Conservation (phyloP, 495 filamentous ascomycete species). For the Hyaloscypha finlandica region DNA sequence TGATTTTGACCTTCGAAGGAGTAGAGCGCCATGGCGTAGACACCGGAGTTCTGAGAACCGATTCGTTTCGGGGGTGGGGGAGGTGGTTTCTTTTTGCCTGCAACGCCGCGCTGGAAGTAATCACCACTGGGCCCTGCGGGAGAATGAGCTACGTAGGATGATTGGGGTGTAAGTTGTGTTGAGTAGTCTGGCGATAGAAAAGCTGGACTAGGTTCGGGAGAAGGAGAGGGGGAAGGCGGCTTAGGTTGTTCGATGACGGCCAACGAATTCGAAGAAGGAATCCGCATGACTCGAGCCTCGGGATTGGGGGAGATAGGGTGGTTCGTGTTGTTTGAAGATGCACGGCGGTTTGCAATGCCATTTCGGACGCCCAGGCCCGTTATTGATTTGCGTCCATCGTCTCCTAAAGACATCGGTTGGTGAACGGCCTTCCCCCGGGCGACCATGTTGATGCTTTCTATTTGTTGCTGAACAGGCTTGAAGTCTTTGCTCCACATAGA, state of each 20-base stretch:
- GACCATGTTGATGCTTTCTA: constrained; percentile 73
- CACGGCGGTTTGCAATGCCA: constrained; percentile 34
- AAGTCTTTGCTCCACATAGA: constrained; percentile 68
- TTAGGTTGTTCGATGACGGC: constrained; percentile 9
- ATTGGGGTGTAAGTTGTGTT: constrained; percentile 22
- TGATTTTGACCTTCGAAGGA: constrained; percentile 70
- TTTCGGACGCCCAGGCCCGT: constrained; percentile 41
- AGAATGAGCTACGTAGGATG: constrained; percentile 29
- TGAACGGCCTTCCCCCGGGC: constrained; percentile 75
- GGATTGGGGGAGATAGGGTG: constrained; percentile 33
- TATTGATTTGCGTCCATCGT: constrained; percentile 34
- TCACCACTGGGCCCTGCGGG: constrained; percentile 27
- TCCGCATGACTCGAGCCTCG: constrained; percentile 33
- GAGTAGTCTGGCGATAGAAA: constrained; percentile 22
- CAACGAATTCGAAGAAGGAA: constrained; percentile 25
- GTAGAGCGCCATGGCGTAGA: constrained; percentile 80
- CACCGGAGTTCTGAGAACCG: constrained; percentile 33
- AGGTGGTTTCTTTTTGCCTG: constrained; percentile 36
- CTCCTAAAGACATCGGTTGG: constrained; percentile 32
- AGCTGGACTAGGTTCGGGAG: constrained; percentile 19
- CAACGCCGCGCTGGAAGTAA: constrained; percentile 30
- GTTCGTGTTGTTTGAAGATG: constrained; percentile 27
- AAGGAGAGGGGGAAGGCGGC: constrained; percentile 13
- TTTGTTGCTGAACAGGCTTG: constrained; percentile 63
- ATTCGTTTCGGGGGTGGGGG: constrained; percentile 37